Conservation (phyloP, 2,329 filamentous ascomycete genomes). For the Colletotrichum musicola region DNA sequence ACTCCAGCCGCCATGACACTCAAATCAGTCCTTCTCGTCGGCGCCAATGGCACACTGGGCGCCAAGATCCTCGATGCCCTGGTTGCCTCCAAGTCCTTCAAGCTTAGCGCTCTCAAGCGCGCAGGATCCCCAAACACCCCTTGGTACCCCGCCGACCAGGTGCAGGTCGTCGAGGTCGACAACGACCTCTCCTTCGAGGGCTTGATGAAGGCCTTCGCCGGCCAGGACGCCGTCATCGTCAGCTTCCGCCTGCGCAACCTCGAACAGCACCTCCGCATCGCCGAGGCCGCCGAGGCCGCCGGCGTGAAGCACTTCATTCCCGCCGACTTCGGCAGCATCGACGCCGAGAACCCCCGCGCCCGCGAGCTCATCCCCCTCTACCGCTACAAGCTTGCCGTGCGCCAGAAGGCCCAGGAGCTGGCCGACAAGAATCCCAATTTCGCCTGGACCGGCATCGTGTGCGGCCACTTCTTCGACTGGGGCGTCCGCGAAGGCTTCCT, state of each 20-base stretch:
- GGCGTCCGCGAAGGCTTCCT: constrained; percentile 51
- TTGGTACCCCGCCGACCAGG: constrained; percentile 36
- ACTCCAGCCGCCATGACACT: constrained; percentile 45
- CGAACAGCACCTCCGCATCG: constrained; percentile 50
- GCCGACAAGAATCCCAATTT: constrained; percentile 44
- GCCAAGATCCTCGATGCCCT: constrained; percentile 49
- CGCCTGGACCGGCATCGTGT: constrained; percentile 53
- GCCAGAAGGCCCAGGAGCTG: constrained; percentile 46
- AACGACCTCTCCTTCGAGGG: constrained; percentile 47
- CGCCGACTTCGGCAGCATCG: constrained; percentile 57
- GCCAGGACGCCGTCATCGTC: constrained; percentile 53
- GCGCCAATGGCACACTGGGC: constrained; percentile 54
- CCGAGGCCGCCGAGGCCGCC: constrained; percentile 51
- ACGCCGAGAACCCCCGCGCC: constrained; percentile 49
- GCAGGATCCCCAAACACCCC: constrained; percentile 47
- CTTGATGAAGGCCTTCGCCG: constrained; percentile 47
- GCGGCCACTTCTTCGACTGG: constrained; percentile 58
- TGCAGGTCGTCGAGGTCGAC: constrained; percentile 45
- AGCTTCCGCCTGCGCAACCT: constrained; percentile 48
- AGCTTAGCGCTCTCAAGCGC: constrained; percentile 50
- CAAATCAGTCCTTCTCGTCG: constrained; percentile 52
- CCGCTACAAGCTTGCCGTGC: constrained; percentile 50
- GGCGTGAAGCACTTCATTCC: constrained; percentile 54
- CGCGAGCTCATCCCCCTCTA: constrained; percentile 53
- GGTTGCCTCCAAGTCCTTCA: constrained; percentile 45